A percentile compares a stretch with the other conserved stretches of the same genome.
phyloP scores from a whole-genome alignment of 768 basidiomycete species.

The Leccinum longicurvipes region DNA sequence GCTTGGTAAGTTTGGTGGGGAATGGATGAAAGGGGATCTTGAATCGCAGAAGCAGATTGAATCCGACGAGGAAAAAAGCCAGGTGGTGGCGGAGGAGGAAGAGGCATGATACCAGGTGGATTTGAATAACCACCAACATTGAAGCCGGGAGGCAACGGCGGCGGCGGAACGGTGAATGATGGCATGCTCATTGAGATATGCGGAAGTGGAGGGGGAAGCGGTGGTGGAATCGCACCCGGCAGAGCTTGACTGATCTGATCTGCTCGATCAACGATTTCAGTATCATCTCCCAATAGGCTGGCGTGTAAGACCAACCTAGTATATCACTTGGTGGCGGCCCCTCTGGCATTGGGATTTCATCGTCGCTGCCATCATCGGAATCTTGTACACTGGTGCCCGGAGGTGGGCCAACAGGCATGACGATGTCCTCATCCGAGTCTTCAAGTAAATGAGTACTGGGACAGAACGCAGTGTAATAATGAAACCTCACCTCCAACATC shows the following conservation, averaged over 20 bases:
- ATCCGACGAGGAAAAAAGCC: constrained; percentile 61
- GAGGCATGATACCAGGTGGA: constrained; percentile 20
- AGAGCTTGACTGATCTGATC: constrained; percentile 6
- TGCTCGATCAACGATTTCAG: constrained; percentile 5
- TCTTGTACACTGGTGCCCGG: constrained; percentile 42
- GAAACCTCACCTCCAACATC: constrained; percentile 44
- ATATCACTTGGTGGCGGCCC: constrained; percentile 58
- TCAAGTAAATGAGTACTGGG: background rate
- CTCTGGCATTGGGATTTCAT: constrained; percentile 88
- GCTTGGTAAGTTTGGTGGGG: constrained; percentile 80
- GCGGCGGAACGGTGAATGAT: constrained; percentile 16
- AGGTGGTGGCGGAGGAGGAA: constrained; percentile 50
- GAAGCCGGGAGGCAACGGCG: constrained; percentile 13
- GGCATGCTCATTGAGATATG: constrained; percentile 18
- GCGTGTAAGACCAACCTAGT: constrained; percentile 16
- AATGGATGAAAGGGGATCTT: constrained; percentile 73
- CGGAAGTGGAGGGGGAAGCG: constrained; percentile 25
- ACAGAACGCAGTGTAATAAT: background rate
- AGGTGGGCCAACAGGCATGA: constrained; percentile 60
- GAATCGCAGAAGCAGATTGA: constrained; percentile 52
- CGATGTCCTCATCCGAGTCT: constrained; percentile 55
- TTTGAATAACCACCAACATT: constrained; percentile 2
- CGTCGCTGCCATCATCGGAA: constrained; percentile 56
- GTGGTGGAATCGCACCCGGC: background rate
- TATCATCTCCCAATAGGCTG: background rate